These are phyloP conservation scores for Cavenderia fasciculata DNA, from an alignment of 78 protist species.

Conservation along the genomic window DNA sequence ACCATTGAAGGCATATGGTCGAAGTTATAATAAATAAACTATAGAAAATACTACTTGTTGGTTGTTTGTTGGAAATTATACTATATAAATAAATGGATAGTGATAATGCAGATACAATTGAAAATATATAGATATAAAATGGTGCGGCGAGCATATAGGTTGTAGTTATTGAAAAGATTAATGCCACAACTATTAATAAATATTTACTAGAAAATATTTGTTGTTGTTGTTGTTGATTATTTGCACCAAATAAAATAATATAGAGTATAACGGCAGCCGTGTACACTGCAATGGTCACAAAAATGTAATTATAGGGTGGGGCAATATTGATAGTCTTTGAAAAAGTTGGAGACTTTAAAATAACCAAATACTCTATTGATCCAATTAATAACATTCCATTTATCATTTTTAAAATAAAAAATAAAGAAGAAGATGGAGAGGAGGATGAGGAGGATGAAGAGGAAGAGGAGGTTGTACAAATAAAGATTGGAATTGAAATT, in stretches of 20 bases:
- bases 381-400: slow-evolving; percentile 1
- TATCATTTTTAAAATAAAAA: too few relatives aligned
- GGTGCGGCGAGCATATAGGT: not conserved
- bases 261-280: slow-evolving; percentile 16
- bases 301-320: not conserved
- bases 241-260: not conserved
- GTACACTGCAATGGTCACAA: slow-evolving; percentile 16
- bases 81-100: not conserved
- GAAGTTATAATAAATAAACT: too few relatives aligned
- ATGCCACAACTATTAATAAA: not conserved
- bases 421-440: too few relatives aligned
- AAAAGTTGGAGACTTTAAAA: slow-evolving; percentile 26
- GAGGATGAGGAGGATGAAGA: too few relatives aligned
- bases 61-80: too few relatives aligned
- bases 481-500: too few relatives aligned
- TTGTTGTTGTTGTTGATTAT: not conserved
- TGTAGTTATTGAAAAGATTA: not conserved
- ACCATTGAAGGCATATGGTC: too few relatives aligned
- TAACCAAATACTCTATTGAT: slow-evolving; percentile 14
- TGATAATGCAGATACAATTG: slow-evolving; percentile 13
- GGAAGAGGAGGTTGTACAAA: too few relatives aligned
- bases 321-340: not conserved
- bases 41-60: too few relatives aligned
- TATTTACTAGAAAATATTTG: too few relatives aligned
- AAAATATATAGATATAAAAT: slow-evolving; percentile 11